Conservation (phyloP, 345 rosid genomes). For the Aurinia saxatilis region DNA sequence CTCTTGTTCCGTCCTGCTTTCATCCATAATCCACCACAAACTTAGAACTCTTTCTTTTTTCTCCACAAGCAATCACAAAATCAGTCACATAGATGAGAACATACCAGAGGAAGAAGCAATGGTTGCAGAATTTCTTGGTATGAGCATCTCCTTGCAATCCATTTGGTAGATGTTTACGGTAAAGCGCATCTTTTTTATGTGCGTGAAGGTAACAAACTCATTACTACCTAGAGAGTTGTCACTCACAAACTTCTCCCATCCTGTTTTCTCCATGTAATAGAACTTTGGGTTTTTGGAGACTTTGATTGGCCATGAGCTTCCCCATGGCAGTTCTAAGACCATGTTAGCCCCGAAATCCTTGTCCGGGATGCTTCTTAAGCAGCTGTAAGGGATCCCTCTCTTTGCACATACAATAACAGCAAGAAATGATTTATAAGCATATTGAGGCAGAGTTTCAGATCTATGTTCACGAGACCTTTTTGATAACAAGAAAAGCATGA, state of each 20-base stretch:
- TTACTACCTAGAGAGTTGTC: conserved; percentile 13
- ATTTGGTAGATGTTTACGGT: conserved; percentile 5
- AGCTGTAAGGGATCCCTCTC: conserved; percentile 16
- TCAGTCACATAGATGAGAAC: background rate
- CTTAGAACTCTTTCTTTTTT: background rate
- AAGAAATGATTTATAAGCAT: background rate
- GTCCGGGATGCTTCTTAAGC: conserved; percentile 7
- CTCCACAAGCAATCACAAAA: background rate
- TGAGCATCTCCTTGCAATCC: conserved; percentile 3
- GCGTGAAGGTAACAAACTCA: conserved; percentile 21
- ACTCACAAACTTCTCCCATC: conserved; percentile 21
- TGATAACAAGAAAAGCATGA: background rate
- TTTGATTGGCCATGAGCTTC: conserved; percentile 17
- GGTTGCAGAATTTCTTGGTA: background rate
- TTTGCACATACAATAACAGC: background rate
- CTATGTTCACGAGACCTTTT: background rate
- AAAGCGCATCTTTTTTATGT: conserved; percentile 11
- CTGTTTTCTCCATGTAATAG: conserved; percentile 20
- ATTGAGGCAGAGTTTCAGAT: too few species aligned
- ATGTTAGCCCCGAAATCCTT: background rate
- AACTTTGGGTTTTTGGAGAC: background rate
- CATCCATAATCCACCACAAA: background rate
- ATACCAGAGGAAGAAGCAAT: background rate
- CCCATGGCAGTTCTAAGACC: conserved; percentile 15
- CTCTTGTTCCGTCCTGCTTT: conserved; percentile 4